Percentiles rank a stretch among this genome's conserved stretches.
Evolutionary conservation across 1,284 basidiomycete genomes (phyloP).

Genomic region (Ceraceosorus guamensis): DNA sequence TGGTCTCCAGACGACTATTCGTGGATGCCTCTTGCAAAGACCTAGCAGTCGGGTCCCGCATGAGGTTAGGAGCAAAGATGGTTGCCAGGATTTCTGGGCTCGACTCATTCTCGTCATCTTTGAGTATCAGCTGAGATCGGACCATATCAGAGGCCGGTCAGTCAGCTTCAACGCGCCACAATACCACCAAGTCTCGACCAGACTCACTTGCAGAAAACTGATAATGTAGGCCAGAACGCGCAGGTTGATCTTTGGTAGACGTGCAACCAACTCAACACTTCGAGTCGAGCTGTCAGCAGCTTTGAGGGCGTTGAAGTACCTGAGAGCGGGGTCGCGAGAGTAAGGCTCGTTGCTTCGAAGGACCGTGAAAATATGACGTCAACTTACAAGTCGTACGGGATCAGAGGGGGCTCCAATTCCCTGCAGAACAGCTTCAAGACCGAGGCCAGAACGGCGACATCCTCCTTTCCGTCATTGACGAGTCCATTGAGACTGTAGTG

Average conservation of each 20-base stretch:
- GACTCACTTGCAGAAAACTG: constrained; percentile 66
- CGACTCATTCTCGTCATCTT: background rate
- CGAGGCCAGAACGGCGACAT: constrained; percentile 62
- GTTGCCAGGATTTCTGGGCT: constrained; percentile 60
- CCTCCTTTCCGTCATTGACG: constrained; percentile 60
- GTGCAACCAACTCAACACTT: constrained; percentile 65
- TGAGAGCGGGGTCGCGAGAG: background rate
- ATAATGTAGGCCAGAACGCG: constrained; percentile 76
- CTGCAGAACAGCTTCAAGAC: constrained; percentile 84
- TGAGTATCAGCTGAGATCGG: constrained; percentile 57
- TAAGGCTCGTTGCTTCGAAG: background rate
- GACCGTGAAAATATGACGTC: no score
- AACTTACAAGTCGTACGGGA: constrained; percentile 56
- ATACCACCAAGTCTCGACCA: no score
- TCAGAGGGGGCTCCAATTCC: constrained; percentile 76
- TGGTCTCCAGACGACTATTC: constrained; percentile 66
- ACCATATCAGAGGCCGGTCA: constrained; percentile 60
- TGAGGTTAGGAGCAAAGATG: constrained; percentile 79
- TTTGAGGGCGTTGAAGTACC: background rate
- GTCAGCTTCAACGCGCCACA: no score
- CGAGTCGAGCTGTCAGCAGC: background rate
- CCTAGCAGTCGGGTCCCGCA: constrained; percentile 67
- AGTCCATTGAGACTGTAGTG: constrained; percentile 71
- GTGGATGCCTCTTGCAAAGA: constrained; percentile 77
- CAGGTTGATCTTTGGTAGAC: constrained; percentile 72